These are phyloP conservation scores for Aquilaria malaccensis DNA, from an alignment of 345 rosid species.

Conservation along the genomic window DNA sequence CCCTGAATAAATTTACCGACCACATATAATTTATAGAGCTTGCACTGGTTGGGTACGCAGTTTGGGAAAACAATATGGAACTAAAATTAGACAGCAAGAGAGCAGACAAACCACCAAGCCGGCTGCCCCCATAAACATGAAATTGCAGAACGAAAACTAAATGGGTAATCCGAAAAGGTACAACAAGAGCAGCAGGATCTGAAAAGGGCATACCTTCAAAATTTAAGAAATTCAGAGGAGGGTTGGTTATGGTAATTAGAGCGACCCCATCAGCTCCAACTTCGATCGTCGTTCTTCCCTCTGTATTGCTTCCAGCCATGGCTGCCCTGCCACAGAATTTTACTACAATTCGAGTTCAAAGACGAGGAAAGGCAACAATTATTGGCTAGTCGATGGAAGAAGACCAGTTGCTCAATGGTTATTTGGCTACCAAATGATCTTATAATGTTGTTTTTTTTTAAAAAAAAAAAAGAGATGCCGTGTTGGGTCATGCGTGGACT, in stretches of 20 bases:
- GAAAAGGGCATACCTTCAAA: slow-evolving; percentile 44
- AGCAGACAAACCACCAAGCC: too few species aligned
- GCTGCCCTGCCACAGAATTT: background rate
- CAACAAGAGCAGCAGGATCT: background rate
- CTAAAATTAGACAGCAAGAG: too few species aligned
- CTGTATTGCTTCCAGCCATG: slow-evolving; percentile 23
- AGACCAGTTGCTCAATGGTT: too few species aligned
- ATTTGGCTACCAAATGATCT: background rate
- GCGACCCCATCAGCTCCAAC: slow-evolving; percentile 93
- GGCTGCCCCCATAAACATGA: too few species aligned
- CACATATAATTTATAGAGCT: slow-evolving; percentile 5
- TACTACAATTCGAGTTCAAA: slow-evolving; percentile 2
- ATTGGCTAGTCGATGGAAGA: background rate
- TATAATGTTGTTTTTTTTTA: too few species aligned
- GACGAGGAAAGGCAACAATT: background rate
- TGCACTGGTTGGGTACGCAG: background rate
- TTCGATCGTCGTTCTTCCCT: slow-evolving; percentile 60
- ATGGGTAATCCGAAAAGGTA: background rate
- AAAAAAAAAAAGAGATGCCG: too few species aligned
- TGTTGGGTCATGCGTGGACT: too few species aligned
- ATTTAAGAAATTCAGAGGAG: slow-evolving; percentile 33
- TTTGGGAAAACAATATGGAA: background rate
- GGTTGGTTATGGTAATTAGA: slow-evolving; percentile 53
- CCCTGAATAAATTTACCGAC: too few species aligned
- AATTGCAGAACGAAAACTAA: background rate